Conservation (phyloP, 2,329 filamentous ascomycete species). For the Tolypocladium cylindrosporum region DNA sequence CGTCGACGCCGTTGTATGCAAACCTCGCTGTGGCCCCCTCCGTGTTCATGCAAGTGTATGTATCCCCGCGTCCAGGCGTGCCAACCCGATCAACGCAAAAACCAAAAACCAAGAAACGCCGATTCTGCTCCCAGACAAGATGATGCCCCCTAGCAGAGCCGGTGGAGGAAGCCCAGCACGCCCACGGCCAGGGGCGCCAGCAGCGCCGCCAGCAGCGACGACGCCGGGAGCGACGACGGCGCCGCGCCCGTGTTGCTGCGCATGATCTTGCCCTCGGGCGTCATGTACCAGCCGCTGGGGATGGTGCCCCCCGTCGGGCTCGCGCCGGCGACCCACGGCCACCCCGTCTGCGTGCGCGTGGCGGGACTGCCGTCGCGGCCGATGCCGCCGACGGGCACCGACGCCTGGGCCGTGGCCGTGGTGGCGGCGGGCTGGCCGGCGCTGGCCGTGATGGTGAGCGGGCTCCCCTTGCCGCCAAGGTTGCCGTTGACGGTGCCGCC, state of each 20-base stretch:
- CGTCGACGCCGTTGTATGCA: background rate
- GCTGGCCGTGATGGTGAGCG: constrained; percentile 39
- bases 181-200: constrained; percentile 16
- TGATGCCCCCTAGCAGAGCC: background rate
- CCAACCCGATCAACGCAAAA: background rate
- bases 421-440: constrained; percentile 55
- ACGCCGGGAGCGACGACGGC: constrained; percentile 4
- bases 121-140: background rate
- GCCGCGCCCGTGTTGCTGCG: constrained; percentile 45
- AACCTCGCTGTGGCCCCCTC: background rate
- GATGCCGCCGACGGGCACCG: constrained; percentile 62
- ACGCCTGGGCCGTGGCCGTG: constrained; percentile 47
- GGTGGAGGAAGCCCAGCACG: constrained; percentile 10
- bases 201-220: constrained; percentile 13
- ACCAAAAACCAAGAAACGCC: background rate
- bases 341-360: constrained; percentile 48
- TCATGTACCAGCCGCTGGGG: constrained; percentile 74
- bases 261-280: constrained; percentile 67
- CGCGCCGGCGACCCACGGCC: constrained; percentile 55
- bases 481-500: constrained; percentile 68
- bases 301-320: constrained; percentile 46
- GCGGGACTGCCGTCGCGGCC: constrained; percentile 43
- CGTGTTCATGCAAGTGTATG: background rate
- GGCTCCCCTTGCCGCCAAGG: constrained; percentile 41
- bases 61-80: background rate